A percentile compares a stretch with the other conserved stretches of the same genome.
phyloP scores from a whole-genome alignment of 495 filamentous ascomycete genomes.

The Pyronema omphalodes region DNA sequence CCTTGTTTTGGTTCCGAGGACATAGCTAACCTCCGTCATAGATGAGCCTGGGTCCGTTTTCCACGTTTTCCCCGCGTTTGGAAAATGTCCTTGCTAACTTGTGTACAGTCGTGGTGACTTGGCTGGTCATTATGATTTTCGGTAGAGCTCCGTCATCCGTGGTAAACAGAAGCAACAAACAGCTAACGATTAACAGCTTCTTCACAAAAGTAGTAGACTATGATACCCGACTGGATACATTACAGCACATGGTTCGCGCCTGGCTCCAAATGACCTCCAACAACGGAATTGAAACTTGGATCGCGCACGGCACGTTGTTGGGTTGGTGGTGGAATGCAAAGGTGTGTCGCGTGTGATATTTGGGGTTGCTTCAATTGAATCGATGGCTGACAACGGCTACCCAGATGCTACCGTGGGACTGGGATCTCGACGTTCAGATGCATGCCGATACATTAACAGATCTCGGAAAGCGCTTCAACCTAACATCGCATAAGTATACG shows the following conservation, averaged over 20 bases:
- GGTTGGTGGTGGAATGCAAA: constrained; percentile 87
- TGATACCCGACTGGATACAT: constrained; percentile 40
- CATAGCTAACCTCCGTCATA: constrained; percentile 9
- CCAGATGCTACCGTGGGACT: constrained; percentile 68
- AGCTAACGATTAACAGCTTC: constrained; percentile 24
- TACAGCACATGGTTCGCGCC: constrained; percentile 50
- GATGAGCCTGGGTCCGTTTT: constrained; percentile 20
- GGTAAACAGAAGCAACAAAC: constrained; percentile 15
- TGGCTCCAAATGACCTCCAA: constrained; percentile 49
- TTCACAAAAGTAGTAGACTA: constrained; percentile 43
- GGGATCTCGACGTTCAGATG: constrained; percentile 74
- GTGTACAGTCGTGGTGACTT: constrained; percentile 9
- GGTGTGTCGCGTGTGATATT: constrained; percentile 21
- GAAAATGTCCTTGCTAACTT: background rate
- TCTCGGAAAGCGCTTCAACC: constrained; percentile 46
- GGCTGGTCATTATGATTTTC: constrained; percentile 18
- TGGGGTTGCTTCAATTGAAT: background rate
- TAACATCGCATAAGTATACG: constrained; percentile 43
- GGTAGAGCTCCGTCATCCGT: constrained; percentile 1
- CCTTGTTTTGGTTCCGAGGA: background rate
- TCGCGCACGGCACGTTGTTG: constrained; percentile 69
- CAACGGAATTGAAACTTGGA: constrained; percentile 60
- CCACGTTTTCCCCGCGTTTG: background rate
- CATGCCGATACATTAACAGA: constrained; percentile 40
- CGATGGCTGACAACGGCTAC: background rate